A percentile compares a stretch with the other conserved stretches of the same genome.
phyloP scores from a whole-genome alignment of 305 asterid species.

The Fraxinus ornus region DNA sequence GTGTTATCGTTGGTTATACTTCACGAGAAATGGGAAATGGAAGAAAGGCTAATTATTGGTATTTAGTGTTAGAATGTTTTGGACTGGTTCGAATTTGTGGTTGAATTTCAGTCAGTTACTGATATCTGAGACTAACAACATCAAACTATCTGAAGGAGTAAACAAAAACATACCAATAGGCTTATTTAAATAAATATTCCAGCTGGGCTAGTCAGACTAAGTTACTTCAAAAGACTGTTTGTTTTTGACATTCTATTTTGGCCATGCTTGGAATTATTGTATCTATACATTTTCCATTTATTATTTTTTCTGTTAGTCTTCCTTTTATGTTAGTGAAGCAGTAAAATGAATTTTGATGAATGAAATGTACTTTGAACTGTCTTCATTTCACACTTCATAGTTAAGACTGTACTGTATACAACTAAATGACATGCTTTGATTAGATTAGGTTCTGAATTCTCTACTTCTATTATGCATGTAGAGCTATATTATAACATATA shows the following conservation, averaged over 20 bases:
- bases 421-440: not conserved
- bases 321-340: not conserved
- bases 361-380: not conserved
- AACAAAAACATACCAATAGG: not conserved
- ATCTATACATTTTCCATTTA: not conserved
- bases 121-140: not conserved
- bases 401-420: not conserved
- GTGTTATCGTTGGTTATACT: not conserved
- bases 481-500: not conserved
- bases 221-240: not conserved
- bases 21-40: not conserved
- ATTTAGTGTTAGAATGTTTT: not conserved
- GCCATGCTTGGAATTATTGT: not conserved
- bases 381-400: not conserved
- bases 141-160: not conserved
- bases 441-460: not conserved
- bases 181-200: not conserved
- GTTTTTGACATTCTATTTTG: not conserved
- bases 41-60: not conserved
- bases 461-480: not conserved
- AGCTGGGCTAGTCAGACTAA: not conserved
- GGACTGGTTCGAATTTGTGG: not conserved
- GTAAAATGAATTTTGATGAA: constrained; percentile 1
- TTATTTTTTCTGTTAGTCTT: not conserved
- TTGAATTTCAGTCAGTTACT: not conserved